These are phyloP conservation scores for Pleurotus cornucopiae DNA, from an alignment of 768 basidiomycete genomes.

Conservation along the genomic window DNA sequence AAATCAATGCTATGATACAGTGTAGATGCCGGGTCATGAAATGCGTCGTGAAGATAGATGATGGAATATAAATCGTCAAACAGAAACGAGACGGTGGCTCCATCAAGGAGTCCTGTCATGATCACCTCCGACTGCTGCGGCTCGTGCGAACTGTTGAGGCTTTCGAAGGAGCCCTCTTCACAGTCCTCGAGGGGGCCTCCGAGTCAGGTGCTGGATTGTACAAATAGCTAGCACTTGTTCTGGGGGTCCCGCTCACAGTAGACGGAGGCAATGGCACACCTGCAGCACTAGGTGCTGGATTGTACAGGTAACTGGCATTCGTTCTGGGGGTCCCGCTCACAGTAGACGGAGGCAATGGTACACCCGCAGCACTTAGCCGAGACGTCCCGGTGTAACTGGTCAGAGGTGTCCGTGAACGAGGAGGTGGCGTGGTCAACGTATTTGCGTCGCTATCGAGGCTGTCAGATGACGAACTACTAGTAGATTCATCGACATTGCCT, in stretches of 20 bases:
- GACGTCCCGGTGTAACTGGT: conserved; percentile 3
- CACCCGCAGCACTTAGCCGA: conserved; percentile 3
- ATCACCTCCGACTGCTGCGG: not conserved
- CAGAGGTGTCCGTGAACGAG: conserved; percentile 1
- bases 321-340: conserved; percentile 6
- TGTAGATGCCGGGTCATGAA: conserved; percentile 2
- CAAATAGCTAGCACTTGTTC: conserved; percentile 1
- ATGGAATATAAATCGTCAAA: not conserved
- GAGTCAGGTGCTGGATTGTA: conserved; percentile 1
- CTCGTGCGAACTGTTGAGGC: conserved; percentile 1
- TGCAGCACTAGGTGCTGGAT: not conserved
- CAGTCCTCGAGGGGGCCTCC: not conserved
- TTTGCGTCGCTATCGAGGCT: conserved; percentile 3
- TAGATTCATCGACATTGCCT: conserved; percentile 6
- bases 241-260: conserved; percentile 6
- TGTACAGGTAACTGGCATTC: not conserved
- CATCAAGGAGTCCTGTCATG: no score
- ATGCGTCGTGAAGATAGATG: not conserved
- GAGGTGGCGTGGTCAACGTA: conserved; percentile 5
- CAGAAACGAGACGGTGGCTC: no score
- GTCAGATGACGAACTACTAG: not conserved
- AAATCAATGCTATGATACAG: conserved; percentile 6
- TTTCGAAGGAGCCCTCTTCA: not conserved
- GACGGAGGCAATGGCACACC: conserved; percentile 7
- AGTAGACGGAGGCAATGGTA: conserved; percentile 7